A percentile compares a stretch with the other conserved stretches of the same genome.
Evolutionary conservation across 2,329 filamentous ascomycete species (phyloP).

Genomic region (Cladosporium sp.): DNA sequence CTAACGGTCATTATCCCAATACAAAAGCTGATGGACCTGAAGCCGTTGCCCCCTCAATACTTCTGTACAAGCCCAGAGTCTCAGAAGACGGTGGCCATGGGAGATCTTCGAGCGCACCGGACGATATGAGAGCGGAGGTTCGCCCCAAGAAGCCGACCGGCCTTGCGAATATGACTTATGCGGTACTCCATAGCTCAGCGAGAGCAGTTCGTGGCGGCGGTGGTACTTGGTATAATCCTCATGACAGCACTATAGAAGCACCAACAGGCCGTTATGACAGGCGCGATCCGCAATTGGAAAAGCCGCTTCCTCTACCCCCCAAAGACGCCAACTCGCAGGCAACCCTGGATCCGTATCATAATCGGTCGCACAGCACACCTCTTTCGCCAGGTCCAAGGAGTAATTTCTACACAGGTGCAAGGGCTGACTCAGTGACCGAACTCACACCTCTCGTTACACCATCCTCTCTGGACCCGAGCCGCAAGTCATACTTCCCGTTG

Average conservation of each 20-base stretch:
- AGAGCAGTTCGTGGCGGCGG: not conserved
- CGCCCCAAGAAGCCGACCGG: not conserved
- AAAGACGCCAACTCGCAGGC: not conserved
- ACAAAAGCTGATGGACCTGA: not conserved
- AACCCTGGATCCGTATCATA: not conserved
- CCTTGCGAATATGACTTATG: not conserved
- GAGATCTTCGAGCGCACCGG: slow-evolving; percentile 7
- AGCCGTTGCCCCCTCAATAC: not conserved
- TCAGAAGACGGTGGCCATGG: slow-evolving; percentile 7
- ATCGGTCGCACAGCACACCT: slow-evolving; percentile 6
- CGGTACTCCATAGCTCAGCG: not conserved
- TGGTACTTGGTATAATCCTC: slow-evolving; percentile 4
- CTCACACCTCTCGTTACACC: slow-evolving; percentile 1
- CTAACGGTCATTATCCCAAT: not conserved
- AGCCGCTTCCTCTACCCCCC: slow-evolving; percentile 7
- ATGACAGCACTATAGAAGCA: slow-evolving; percentile 1
- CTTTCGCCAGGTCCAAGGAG: slow-evolving; percentile 7
- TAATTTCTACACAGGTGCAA: not conserved
- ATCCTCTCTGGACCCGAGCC: slow-evolving; percentile 8
- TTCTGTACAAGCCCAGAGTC: not conserved
- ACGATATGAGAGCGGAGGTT: not conserved
- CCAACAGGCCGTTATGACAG: not conserved
- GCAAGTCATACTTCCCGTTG: slow-evolving; percentile 9
- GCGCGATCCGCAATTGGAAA: not conserved
- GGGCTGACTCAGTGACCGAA: slow-evolving; percentile 1